These are phyloP conservation scores for Diutina rugosa DNA, from an alignment of 1,139 yeast genomes.

Conservation along the genomic window DNA sequence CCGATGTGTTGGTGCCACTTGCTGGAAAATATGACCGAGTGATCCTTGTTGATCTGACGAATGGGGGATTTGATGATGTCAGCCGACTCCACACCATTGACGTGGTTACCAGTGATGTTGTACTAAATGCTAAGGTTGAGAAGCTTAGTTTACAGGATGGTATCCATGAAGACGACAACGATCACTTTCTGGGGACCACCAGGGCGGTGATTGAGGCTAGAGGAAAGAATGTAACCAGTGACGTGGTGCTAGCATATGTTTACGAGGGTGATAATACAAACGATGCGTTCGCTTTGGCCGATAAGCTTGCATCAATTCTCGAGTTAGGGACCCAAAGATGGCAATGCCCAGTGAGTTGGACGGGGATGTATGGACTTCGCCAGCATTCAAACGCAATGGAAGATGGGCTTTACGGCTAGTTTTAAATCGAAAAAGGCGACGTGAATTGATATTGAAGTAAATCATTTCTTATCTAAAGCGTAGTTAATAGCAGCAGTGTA, in stretches of 20 bases:
- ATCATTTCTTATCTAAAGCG: slow-evolving; percentile 22
- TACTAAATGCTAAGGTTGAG: slow-evolving; percentile 3
- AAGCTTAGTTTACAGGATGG: neutral
- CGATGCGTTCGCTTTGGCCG: slow-evolving; percentile 55
- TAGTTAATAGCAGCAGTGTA: slow-evolving; percentile 36
- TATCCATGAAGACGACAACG: neutral
- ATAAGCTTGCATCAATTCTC: slow-evolving; percentile 12
- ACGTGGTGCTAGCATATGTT: slow-evolving; percentile 25
- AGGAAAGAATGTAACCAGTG: neutral
- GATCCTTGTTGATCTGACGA: slow-evolving; percentile 58
- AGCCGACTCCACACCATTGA: slow-evolving; percentile 11
- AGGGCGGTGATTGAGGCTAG: neutral
- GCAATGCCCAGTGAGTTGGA: slow-evolving; percentile 67
- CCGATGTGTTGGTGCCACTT: slow-evolving; percentile 40
- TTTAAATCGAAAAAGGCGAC: too few relatives aligned
- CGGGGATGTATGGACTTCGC: slow-evolving; percentile 67
- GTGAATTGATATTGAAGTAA: neutral
- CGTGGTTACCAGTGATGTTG: slow-evolving; percentile 5
- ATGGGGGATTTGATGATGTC: slow-evolving; percentile 40
- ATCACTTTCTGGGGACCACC: neutral
- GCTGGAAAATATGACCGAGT: slow-evolving; percentile 32
- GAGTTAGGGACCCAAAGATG: slow-evolving; percentile 13
- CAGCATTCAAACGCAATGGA: slow-evolving; percentile 59
- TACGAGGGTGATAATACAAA: slow-evolving; percentile 83
- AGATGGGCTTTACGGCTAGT: slow-evolving; percentile 58